A percentile compares a stretch with the other conserved stretches of the same genome.
Evolutionary conservation across 345 rosid genomes (phyloP).

Genomic region (Eucalyptus tenuipes): DNA sequence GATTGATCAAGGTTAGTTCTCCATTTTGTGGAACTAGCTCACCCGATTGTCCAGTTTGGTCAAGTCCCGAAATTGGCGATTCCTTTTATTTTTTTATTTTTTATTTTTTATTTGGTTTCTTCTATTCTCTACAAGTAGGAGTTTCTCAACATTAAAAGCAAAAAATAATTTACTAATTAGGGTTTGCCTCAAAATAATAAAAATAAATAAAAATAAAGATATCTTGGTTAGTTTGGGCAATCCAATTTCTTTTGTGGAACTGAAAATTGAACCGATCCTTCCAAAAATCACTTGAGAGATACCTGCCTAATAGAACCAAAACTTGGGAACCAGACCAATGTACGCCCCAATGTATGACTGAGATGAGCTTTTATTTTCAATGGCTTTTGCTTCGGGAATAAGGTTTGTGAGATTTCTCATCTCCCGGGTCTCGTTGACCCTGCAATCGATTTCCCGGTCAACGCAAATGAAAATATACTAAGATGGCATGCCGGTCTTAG

Average conservation of each 20-base stretch:
- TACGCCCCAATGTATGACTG: too few species aligned
- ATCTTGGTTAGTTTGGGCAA: too few species aligned
- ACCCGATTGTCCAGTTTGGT: fast-evolving
- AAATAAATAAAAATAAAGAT: too few species aligned
- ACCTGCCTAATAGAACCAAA: background rate
- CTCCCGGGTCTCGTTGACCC: background rate
- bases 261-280: too few species aligned
- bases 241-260: too few species aligned
- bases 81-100: fast-evolving
- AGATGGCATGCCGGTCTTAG: background rate
- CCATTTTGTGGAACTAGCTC: too few species aligned
- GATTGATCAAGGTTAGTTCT: too few species aligned
- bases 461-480: background rate
- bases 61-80: background rate
- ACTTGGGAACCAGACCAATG: too few species aligned
- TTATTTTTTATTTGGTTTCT: fast-evolving
- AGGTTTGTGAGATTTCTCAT: background rate
- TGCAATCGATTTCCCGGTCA: background rate
- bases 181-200: too few species aligned
- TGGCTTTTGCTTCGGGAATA: background rate
- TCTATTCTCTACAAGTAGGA: background rate
- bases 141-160: background rate
- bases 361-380: too few species aligned
- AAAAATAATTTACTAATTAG: too few species aligned
- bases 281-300: background rate